Evolutionary conservation across 129 eudicot genomes (phyloP).

Genomic region (Arctium lappa): DNA sequence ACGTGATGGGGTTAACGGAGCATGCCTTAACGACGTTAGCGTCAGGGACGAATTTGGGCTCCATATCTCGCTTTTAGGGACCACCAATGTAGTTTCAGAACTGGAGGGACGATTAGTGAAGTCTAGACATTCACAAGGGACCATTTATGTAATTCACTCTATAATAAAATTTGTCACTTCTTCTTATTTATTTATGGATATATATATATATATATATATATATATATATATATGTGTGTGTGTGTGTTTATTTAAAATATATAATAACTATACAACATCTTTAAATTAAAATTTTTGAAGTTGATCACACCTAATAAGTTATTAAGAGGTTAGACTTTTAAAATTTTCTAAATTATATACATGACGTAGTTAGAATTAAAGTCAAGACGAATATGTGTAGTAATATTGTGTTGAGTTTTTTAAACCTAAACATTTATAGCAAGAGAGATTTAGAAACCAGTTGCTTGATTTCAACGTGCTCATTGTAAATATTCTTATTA

Average conservation of each 20-base stretch:
- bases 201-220: no score
- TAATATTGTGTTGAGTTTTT: neutral
- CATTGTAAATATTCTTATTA: neutral
- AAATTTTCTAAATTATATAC: neutral
- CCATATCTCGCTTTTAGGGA: no score
- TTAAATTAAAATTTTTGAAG: neutral
- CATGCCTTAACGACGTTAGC: no score
- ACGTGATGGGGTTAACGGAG: no score
- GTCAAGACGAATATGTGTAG: neutral
- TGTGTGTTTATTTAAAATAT: neutral
- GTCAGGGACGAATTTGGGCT: no score
- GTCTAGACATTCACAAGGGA: no score
- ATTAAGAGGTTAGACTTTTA: neutral
- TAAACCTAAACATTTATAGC: neutral
- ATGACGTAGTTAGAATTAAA: neutral
- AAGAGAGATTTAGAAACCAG: neutral
- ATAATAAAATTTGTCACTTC: neutral
- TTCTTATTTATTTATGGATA: no score
- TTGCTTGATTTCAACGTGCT: neutral
- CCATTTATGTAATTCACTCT: no score
- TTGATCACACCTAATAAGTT: neutral
- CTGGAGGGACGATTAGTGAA: no score
- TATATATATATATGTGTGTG: no score
- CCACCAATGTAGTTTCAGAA: no score
- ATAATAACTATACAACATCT: neutral